Evolutionary conservation across 257 asterid genomes (phyloP).

Genomic region (Euphrasia confusa): DNA sequence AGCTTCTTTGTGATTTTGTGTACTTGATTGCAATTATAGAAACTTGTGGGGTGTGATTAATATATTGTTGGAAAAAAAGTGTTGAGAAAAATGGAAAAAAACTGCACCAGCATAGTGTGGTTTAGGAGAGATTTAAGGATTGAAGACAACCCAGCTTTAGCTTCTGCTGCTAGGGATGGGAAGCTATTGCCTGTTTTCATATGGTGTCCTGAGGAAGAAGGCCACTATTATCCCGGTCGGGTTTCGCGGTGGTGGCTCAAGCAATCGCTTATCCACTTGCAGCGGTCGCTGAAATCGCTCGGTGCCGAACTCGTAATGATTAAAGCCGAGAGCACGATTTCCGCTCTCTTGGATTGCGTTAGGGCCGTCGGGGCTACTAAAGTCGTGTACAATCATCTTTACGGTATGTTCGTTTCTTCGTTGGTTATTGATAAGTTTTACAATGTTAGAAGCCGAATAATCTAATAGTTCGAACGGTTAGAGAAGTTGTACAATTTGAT

Average conservation of each 20-base stretch:
- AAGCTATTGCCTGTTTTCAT: constrained; percentile 67
- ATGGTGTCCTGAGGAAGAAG: constrained; percentile 94
- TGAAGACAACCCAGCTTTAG: constrained; percentile 92
- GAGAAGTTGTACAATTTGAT: too few relatives aligned
- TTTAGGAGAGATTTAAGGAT: constrained; percentile 95
- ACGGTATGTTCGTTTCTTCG: constrained; percentile 41
- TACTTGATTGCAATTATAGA: not conserved
- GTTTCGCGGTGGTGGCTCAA: constrained; percentile 98
- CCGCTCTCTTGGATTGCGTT: constrained; percentile 64
- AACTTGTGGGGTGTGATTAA: constrained; percentile 7
- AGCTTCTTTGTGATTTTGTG: not conserved
- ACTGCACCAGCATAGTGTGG: constrained; percentile 70
- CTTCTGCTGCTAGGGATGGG: constrained; percentile 76
- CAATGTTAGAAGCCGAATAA: too few relatives aligned
- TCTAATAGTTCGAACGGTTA: too few relatives aligned
- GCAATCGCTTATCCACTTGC: constrained; percentile 71
- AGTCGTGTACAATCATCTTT: constrained; percentile 79
- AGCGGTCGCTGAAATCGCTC: constrained; percentile 67
- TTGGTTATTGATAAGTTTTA: not conserved
- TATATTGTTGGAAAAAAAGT: not conserved
- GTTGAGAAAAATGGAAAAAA: constrained; percentile 45
- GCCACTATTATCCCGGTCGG: constrained; percentile 73
- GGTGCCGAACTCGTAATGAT: constrained; percentile 72
- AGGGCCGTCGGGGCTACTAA: constrained; percentile 66
- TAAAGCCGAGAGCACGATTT: constrained; percentile 60